These are phyloP conservation scores for Strobilomyces echinocephalus DNA, from an alignment of 768 basidiomycete species.

Conservation along the genomic window DNA sequence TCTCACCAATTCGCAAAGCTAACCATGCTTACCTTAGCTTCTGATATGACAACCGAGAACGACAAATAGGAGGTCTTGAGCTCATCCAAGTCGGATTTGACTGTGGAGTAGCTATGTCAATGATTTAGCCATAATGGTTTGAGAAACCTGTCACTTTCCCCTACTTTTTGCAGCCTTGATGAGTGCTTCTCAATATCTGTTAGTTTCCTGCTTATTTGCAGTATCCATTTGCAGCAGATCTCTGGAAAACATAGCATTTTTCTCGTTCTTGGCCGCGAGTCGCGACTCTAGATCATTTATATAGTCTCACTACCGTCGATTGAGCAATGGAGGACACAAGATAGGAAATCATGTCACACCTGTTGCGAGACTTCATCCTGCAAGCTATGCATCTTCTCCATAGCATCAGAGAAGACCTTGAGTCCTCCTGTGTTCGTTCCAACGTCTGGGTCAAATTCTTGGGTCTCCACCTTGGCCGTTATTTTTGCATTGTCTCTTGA, in stretches of 20 bases:
- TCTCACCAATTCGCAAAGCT: slow-evolving; percentile 24
- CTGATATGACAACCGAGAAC: slow-evolving; percentile 18
- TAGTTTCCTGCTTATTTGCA: slow-evolving; percentile 8
- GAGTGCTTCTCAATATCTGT: slow-evolving; percentile 18
- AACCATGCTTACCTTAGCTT: slow-evolving; percentile 24
- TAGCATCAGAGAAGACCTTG: slow-evolving; percentile 3
- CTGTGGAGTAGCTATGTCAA: slow-evolving; percentile 23
- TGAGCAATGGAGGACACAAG: background rate
- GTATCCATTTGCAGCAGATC: slow-evolving; percentile 12
- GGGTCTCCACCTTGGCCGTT: slow-evolving; percentile 1
- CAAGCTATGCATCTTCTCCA: slow-evolving; percentile 1
- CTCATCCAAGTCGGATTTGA: slow-evolving; percentile 29
- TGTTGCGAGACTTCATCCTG: slow-evolving; percentile 9
- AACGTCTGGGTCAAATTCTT: slow-evolving; percentile 1
- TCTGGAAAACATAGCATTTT: slow-evolving; percentile 9
- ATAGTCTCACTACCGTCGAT: slow-evolving; percentile 15
- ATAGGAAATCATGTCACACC: slow-evolving; percentile 2
- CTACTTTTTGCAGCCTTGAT: slow-evolving; percentile 20
- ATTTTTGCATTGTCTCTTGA: slow-evolving; percentile 7
- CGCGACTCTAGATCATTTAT: slow-evolving; percentile 17
- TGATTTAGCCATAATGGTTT: background rate
- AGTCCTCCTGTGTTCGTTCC: background rate
- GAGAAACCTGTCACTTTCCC: background rate
- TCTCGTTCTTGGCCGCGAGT: slow-evolving; percentile 15
- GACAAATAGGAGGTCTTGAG: slow-evolving; percentile 24